Percentiles rank a stretch among this genome's conserved stretches.
phyloP scores from a whole-genome alignment of 208 protist species.

The Leishmania amazonensis region DNA sequence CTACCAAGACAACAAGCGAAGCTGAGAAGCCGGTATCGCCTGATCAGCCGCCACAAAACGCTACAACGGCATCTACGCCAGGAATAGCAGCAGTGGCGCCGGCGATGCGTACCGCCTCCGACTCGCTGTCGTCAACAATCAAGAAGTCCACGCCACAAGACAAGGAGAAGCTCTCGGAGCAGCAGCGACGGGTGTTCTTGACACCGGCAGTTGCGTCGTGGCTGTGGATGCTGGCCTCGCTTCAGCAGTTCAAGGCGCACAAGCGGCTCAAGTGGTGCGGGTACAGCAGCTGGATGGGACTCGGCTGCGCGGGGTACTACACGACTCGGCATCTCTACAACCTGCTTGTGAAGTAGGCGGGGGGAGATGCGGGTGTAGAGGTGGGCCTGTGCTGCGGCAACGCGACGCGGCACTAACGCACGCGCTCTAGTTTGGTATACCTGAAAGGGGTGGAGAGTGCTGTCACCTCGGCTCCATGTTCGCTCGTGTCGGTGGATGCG shows the following conservation, averaged over 20 bases:
- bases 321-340: constrained; percentile 66
- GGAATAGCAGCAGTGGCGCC: neutral
- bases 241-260: constrained; percentile 81
- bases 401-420: neutral
- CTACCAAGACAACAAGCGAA: neutral
- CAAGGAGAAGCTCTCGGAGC: constrained; percentile 19
- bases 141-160: neutral
- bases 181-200: constrained; percentile 58
- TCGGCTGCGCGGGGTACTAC: constrained; percentile 67
- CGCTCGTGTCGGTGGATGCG: neutral
- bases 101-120: neutral
- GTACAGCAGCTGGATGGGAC: constrained; percentile 82
- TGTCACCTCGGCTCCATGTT: neutral
- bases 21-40: neutral
- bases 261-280: constrained; percentile 78
- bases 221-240: constrained; percentile 79
- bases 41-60: neutral
- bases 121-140: neutral
- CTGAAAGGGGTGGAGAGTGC: neutral
- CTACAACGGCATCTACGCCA: neutral
- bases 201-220: constrained; percentile 70
- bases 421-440: neutral
- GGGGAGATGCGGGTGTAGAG: neutral
- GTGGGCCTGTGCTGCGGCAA: neutral
- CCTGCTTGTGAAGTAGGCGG: constrained; percentile 33